Evolutionary conservation across 2,329 filamentous ascomycete genomes (phyloP), one percentile per base, ranked within the genome.

Genomic region (Penicillium freii): DNA sequence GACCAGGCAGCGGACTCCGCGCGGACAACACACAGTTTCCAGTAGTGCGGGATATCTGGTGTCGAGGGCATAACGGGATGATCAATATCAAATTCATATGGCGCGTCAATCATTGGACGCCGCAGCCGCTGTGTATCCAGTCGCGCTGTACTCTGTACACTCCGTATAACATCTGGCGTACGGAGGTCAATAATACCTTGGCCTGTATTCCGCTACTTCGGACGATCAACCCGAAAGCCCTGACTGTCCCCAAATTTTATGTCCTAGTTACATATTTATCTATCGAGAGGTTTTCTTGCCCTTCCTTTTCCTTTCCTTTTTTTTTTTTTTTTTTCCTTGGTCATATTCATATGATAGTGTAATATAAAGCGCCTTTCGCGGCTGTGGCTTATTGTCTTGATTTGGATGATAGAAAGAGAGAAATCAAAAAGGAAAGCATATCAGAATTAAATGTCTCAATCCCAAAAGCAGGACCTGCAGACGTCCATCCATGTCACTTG

Each of bases 41-140:
- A 52, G 44, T 51, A 33, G 27, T 58, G 56, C 60, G 63, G 62
- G 51, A 58, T 53, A 56, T 64, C 62, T 57, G 62, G 53, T 55
- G 54, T 51, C 54, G 46, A 48, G 34, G 4, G 38, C 40, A 51
- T n/a, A 17, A 54, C 55, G 55, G 55, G 62, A 60, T 63, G 61
- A 65, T 61, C 60, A 49, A 64, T 65, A 66, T 64, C 61, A 64
- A 64, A 57, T 61, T n/a, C 46, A 58, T 62, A 57, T 56, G 54
- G 56, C 61, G 56, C 39, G 45, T 29, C 50, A 52, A 54, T 59
- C 62, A 66, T 65, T 66, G 64, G 64, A 64, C 58, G 63, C 64
- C 61, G 63, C 62, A 65, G 58, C 64, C 64, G 64, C 64, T 58
- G 21, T 33, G 49, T 49, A 58, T 62, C 62, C 63, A 62, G 56